Percentiles rank a stretch among this genome's conserved stretches.
Conservation (phyloP, 2,329 filamentous ascomycete species). For the Fusarium graminum region DNA sequence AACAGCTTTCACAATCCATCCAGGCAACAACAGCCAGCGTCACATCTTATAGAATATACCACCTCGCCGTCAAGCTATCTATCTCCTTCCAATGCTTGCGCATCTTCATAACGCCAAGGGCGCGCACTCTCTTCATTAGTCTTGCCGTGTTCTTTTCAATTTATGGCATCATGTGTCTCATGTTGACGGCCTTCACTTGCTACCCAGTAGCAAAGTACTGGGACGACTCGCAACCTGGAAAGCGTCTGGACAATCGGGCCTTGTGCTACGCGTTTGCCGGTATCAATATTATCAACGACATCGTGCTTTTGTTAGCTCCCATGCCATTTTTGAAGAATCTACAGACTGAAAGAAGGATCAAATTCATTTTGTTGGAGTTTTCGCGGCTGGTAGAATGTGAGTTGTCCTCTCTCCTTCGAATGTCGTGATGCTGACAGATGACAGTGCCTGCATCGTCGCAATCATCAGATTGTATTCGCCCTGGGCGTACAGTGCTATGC, state of each 20-base stretch:
- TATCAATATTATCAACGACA: conserved; percentile 9
- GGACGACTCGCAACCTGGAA: not conserved
- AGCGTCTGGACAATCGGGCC: conserved; percentile 3
- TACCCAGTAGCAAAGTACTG: conserved; percentile 9
- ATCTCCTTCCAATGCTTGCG: conserved; percentile 2
- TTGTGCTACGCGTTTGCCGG: conserved; percentile 5
- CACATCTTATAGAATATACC: conserved; percentile 4
- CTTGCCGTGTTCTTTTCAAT: not conserved
- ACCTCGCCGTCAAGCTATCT: not conserved
- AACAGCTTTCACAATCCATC: not conserved
- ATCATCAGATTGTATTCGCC: not conserved
- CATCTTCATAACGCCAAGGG: not conserved
- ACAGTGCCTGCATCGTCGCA: conserved; percentile 2
- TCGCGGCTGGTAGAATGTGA: conserved; percentile 3
- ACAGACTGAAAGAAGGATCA: not conserved
- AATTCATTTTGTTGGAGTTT: conserved; percentile 1
- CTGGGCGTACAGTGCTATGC: not conserved
- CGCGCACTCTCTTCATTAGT: not conserved
- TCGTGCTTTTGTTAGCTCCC: not conserved
- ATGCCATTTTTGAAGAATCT: not conserved
- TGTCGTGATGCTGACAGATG: not conserved
- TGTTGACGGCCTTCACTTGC: conserved; percentile 9
- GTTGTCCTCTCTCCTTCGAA: rapidly evolving
- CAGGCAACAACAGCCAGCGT: conserved; percentile 5
- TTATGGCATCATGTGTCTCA: not conserved